Conservation (phyloP, 1,284 basidiomycete genomes). For the Crocinoboletus sp. region DNA sequence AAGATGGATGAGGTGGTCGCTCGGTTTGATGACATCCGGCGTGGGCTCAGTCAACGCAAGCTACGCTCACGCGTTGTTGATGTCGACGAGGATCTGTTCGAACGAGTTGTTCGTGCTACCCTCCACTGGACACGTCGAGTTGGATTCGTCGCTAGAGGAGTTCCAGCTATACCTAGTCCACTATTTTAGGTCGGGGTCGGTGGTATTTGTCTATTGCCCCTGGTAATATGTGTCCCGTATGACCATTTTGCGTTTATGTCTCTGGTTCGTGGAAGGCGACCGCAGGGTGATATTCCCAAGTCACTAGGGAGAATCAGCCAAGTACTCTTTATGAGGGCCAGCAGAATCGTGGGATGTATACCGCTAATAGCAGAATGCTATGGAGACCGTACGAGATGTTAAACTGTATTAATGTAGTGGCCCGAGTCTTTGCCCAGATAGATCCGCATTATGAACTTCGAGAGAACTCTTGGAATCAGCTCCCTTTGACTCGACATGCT, state of each 20-base stretch:
- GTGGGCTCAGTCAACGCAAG: slow-evolving; percentile 23
- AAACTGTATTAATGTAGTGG: no score
- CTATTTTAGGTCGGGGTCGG: background rate
- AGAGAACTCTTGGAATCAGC: no score
- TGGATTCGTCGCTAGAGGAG: slow-evolving; percentile 5
- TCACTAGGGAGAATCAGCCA: no score
- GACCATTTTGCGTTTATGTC: background rate
- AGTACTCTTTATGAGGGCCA: no score
- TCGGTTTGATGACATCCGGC: slow-evolving; percentile 25
- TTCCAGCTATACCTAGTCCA: slow-evolving; percentile 9
- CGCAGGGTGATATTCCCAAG: no score
- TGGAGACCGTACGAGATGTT: no score
- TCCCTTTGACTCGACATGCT: no score
- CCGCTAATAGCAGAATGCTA: no score
- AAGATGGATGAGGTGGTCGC: slow-evolving; percentile 33
- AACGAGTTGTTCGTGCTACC: slow-evolving; percentile 1
- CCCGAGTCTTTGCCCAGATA: no score
- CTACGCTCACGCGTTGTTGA: slow-evolving; percentile 21
- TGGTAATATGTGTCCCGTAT: background rate
- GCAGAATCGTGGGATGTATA: no score
- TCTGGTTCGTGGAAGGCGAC: background rate
- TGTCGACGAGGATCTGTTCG: slow-evolving; percentile 3
- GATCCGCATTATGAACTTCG: no score
- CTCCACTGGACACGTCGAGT: slow-evolving; percentile 19
- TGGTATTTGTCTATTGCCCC: background rate